phyloP scores from a whole-genome alignment of 2,329 filamentous ascomycete genomes.

The Colletotrichum theobromicola region DNA sequence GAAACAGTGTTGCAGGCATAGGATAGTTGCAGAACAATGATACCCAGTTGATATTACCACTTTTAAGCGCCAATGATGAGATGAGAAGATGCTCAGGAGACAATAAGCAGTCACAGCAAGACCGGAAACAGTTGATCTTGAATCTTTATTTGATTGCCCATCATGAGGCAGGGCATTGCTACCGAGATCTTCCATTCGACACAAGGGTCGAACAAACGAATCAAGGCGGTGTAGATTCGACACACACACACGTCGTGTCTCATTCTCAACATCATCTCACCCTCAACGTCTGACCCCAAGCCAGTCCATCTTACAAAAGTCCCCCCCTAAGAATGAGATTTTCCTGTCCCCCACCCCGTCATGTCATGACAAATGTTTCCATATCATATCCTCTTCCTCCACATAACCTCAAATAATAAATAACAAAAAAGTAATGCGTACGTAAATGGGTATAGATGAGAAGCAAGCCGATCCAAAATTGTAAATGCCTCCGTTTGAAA shows the following conservation, averaged over 20 bases:
- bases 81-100: not conserved
- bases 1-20: not conserved
- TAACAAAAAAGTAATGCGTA: slow-evolving; percentile 19
- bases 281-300: not conserved
- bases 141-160: not conserved
- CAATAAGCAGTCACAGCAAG: not conserved
- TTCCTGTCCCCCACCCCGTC: slow-evolving; percentile 5
- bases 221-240: not conserved
- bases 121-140: not conserved
- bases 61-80: not conserved
- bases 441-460: slow-evolving; percentile 25
- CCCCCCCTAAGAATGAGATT: slow-evolving; percentile 1
- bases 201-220: not conserved
- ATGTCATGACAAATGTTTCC: slow-evolving; percentile 17
- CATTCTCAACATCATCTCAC: not conserved
- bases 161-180: not conserved
- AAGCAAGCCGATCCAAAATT: slow-evolving; percentile 19
- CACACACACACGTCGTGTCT: not conserved
- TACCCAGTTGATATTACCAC: slow-evolving; percentile 8
- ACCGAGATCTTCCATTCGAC: not conserved
- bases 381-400: slow-evolving; percentile 9
- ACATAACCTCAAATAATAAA: slow-evolving; percentile 1
- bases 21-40: not conserved
- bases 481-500: not conserved
- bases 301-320: not conserved